These are phyloP conservation scores for Penicillium mononematosum DNA, from an alignment of 495 filamentous ascomycete species.

Conservation along the genomic window DNA sequence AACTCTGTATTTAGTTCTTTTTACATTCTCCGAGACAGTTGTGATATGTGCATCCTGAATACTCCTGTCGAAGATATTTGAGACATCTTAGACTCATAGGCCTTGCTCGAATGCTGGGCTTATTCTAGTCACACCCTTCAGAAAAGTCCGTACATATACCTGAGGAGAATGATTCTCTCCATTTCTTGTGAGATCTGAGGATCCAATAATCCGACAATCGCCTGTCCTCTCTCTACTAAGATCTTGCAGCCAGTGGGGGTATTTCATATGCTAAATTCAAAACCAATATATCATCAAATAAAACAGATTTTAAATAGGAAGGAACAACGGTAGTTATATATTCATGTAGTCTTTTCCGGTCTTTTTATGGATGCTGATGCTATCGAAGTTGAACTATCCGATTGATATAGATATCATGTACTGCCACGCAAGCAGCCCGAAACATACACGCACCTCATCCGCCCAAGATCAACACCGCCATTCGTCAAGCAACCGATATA, in stretches of 20 bases:
- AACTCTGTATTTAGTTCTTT: neutral
- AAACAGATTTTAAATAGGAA: neutral
- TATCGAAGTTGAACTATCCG: neutral
- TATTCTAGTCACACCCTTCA: too few relatives aligned
- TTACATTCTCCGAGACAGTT: neutral
- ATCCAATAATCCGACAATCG: neutral
- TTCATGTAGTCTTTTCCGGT: neutral
- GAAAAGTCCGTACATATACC: too few relatives aligned
- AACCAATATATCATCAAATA: neutral
- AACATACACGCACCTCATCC: constrained; percentile 41
- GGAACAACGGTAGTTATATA: neutral
- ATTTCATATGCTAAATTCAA: neutral
- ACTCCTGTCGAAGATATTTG: neutral
- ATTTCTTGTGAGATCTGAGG: too few relatives aligned
- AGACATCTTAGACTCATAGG: neutral
- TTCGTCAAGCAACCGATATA: constrained; percentile 21
- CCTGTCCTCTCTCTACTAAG: neutral
- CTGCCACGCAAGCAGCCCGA: constrained; percentile 23
- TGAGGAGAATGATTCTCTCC: too few relatives aligned
- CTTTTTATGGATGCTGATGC: neutral
- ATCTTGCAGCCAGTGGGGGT: neutral
- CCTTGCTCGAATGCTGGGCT: too few relatives aligned
- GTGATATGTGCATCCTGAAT: neutral
- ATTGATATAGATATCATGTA: constrained; percentile 6
- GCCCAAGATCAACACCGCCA: constrained; percentile 29